phyloP scores from a whole-genome alignment of 1,284 basidiomycete genomes.

The Marasmius sp. region DNA sequence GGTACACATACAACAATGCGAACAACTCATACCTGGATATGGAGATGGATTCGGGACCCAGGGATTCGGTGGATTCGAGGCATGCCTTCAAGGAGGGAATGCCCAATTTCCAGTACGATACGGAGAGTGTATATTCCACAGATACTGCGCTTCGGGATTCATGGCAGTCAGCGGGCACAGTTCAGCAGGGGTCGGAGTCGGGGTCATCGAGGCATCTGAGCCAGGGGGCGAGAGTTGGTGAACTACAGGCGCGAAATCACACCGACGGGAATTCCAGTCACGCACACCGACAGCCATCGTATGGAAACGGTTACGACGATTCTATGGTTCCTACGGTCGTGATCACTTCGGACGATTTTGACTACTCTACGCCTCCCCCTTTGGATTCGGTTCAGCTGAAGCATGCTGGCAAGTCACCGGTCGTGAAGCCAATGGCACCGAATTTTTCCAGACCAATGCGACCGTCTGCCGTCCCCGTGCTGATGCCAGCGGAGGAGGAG shows the following conservation, averaged over 20 bases:
- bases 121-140: slow-evolving; percentile 2
- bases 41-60: not conserved
- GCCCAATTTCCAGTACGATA: slow-evolving; percentile 2
- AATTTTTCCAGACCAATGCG: slow-evolving; percentile 1
- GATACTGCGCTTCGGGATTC: slow-evolving; percentile 11
- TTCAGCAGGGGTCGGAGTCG: not conserved
- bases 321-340: not conserved
- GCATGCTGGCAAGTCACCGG: slow-evolving; percentile 5
- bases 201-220: not conserved
- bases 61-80: slow-evolving; percentile 10
- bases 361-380: not conserved
- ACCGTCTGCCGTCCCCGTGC: not conserved
- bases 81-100: slow-evolving; percentile 5
- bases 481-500: slow-evolving; percentile 3
- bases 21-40: not conserved
- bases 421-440: slow-evolving; percentile 1
- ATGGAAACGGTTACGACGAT: not conserved
- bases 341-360: not conserved
- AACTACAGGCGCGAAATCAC: not conserved
- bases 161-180: slow-evolving; percentile 10
- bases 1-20: slow-evolving; percentile 1
- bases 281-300: not conserved
- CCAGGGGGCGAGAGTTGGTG: not conserved
- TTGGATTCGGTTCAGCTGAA: not conserved
- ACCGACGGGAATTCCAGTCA: not conserved